Conservation (phyloP, 2,329 filamentous ascomycete genomes). For the Fusarium sp. region DNA sequence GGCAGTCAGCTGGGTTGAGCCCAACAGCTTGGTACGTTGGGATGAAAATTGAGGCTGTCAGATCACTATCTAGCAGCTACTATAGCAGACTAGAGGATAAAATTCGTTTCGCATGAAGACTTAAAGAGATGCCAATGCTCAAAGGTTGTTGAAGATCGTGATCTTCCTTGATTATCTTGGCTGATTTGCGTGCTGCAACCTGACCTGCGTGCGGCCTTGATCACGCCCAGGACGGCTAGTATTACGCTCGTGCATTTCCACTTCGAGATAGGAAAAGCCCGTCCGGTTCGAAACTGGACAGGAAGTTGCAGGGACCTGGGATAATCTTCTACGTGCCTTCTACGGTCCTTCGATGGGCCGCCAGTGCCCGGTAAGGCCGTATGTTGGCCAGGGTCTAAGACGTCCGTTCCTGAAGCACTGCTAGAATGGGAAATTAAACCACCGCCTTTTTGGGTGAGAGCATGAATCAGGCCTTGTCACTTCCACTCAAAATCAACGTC, state of each 20-base stretch:
- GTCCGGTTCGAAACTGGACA: conserved; percentile 31
- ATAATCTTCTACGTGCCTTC: conserved; percentile 38
- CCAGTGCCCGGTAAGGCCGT: conserved; percentile 43
- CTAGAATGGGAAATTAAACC: conserved; percentile 45
- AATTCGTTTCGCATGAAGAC: conserved; percentile 19
- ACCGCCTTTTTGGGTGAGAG: conserved; percentile 25
- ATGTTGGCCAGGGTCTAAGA: conserved; percentile 34
- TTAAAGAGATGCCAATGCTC: conserved; percentile 28
- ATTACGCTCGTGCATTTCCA: conserved; percentile 30
- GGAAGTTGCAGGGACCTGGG: conserved; percentile 23
- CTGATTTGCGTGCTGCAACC: conserved; percentile 25
- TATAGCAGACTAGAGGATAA: neutral
- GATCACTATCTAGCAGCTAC: neutral
- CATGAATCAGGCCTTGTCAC: conserved; percentile 38
- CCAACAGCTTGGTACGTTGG: conserved; percentile 14
- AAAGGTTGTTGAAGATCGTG: conserved; percentile 10
- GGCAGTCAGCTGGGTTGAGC: conserved; percentile 9
- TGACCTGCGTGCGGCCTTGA: conserved; percentile 42
- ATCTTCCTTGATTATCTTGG: conserved; percentile 9
- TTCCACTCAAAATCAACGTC: conserved; percentile 39
- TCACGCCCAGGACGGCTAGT: conserved; percentile 43
- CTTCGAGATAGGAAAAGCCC: conserved; percentile 35
- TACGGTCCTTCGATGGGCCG: conserved; percentile 42
- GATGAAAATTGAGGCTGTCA: conserved; percentile 19
- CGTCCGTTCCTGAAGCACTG: conserved; percentile 34